phyloP scores from a whole-genome alignment of 768 basidiomycete species.

The Tephrocybe sp. region DNA sequence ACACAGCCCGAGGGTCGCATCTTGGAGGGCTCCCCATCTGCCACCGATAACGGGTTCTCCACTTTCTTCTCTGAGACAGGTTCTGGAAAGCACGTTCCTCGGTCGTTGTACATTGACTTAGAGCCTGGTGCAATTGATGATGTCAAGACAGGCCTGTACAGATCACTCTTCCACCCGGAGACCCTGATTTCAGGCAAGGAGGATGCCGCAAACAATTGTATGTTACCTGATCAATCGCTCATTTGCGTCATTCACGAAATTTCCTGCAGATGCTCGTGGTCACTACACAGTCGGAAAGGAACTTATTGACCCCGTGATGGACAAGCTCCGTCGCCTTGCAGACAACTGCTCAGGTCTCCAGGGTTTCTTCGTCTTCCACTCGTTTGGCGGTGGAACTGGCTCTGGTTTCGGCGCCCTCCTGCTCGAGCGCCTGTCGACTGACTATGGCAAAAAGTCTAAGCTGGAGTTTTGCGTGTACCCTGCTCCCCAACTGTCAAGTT shows the following conservation, averaged over 20 bases:
- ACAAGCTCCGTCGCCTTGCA: slow-evolving; percentile 93
- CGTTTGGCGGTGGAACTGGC: slow-evolving; percentile 99
- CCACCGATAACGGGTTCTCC: slow-evolving; percentile 88
- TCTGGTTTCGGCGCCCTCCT: slow-evolving; percentile 98
- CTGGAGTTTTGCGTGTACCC: slow-evolving; percentile 98
- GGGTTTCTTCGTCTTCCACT: slow-evolving; percentile 99
- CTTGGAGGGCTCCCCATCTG: slow-evolving; percentile 69
- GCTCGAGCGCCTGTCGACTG: slow-evolving; percentile 93
- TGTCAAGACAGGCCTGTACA: slow-evolving; percentile 93
- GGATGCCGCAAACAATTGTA: slow-evolving; percentile 99
- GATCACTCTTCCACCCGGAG: slow-evolving; percentile 98
- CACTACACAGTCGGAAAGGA: slow-evolving; percentile 99
- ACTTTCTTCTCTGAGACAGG: slow-evolving; percentile 99
- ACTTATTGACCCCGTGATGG: slow-evolving; percentile 94
- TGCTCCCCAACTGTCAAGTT: slow-evolving; percentile 90
- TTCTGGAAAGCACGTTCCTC: slow-evolving; percentile 94
- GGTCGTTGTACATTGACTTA: slow-evolving; percentile 95
- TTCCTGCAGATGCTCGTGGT: slow-evolving; percentile 82
- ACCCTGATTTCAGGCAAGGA: slow-evolving; percentile 98
- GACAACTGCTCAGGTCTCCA: slow-evolving; percentile 98
- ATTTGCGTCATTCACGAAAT: neutral
- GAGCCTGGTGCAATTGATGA: slow-evolving; percentile 99
- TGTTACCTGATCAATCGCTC: neutral
- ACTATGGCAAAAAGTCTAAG: slow-evolving; percentile 99
- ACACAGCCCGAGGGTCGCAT: slow-evolving; percentile 91